Base-by-base conservation (phyloP, 495 filamentous ascomycete genomes). In the Aspergillus carlsbadensis region DNA sequence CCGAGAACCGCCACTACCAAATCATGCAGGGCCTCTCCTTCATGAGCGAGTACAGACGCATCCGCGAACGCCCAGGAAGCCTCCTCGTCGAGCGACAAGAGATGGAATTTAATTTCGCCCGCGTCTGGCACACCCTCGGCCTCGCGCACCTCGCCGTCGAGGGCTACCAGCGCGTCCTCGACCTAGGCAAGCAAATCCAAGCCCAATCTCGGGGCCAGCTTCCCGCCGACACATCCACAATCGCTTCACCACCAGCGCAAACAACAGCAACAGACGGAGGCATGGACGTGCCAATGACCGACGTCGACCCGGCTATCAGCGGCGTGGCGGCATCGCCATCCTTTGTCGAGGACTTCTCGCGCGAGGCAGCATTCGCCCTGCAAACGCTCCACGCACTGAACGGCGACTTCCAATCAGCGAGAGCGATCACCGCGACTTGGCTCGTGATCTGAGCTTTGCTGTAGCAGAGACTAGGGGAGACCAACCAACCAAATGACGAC, bases 101-200 rank as follows among this genome's bases (percentile, higher is more conserved):
- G 69, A 90, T 91, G 18, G 88, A 96, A 56, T 98, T 88, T 70
- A 98, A 98, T 63, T 80, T 92, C 42, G 94, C 83, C 17, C 79
- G 91, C 11, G 81, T 87, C 3, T 96, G 87, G 70, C 90, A 96
- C 63, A 74, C 88, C 35, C 79, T 98, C 8, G 91, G 92, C 1
- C 69, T 98, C 31, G 75, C 78, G 13, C 88, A 92, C 66, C 67
- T 96, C 13, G 93, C 94, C 2, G 73, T 89, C 14, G 81, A 85
- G 29, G 89, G 82, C 48, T 98, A 97, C 66, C 70, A 84, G 56
- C 75, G 78, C 45, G 80, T 84, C 33, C 69, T 84, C 35, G 60
- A 72, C 18, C 45, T 85, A 13, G 76, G 78, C 31, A 60, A 70
- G 46, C 54, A 72, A 51, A 78, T 82, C 17, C 67, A 70, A 57